Conservation (phyloP, 2,329 filamentous ascomycete genomes). For the Rhynchosporium agropyri region DNA sequence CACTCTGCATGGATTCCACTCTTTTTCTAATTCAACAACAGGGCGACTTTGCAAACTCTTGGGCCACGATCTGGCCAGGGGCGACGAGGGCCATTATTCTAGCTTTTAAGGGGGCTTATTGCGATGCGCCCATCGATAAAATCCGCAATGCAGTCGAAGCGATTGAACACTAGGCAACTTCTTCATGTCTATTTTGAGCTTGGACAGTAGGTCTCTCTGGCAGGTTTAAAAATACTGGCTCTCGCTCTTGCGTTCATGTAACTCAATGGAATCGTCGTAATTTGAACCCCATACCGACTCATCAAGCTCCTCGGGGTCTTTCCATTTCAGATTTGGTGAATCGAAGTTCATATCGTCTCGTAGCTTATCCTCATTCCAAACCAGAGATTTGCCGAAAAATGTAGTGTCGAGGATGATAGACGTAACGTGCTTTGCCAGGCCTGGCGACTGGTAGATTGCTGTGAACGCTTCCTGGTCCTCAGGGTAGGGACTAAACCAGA, state of each 20-base stretch:
- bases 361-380: neutral
- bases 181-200: neutral
- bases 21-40: neutral
- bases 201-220: neutral
- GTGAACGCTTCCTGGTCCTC: neutral
- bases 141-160: neutral
- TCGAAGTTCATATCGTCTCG: neutral
- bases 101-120: neutral
- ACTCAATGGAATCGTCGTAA: neutral
- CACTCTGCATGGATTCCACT: no score
- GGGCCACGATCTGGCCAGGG: neutral
- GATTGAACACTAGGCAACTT: neutral
- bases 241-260: neutral
- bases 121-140: neutral
- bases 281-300: neutral
- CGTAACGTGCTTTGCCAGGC: neutral
- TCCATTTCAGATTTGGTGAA: neutral
- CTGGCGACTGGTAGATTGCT: neutral
- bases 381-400: neutral
- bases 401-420: constrained; percentile 1
- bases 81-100: neutral
- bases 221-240: neutral
- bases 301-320: neutral
- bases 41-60: neutral
- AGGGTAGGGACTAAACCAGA: neutral